phyloP scores from a whole-genome alignment of 2,329 filamentous ascomycete species.

The Colletotrichum aenigma region DNA sequence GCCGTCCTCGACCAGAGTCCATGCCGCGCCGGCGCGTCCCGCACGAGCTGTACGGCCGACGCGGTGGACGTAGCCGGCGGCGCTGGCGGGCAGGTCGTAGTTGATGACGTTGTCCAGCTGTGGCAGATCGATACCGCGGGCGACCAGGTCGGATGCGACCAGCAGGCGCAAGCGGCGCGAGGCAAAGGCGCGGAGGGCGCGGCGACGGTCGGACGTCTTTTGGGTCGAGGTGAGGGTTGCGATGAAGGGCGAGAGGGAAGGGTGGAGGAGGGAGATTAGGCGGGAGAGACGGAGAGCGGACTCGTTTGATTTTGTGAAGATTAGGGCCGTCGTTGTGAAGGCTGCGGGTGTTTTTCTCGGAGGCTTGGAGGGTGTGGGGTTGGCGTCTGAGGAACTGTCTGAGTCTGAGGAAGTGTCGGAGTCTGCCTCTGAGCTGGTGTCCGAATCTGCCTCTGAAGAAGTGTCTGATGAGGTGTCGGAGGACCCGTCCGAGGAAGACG shows the following conservation, averaged over 20 bases:
- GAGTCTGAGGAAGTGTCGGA: slow-evolving; percentile 38
- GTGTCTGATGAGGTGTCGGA: slow-evolving; percentile 38
- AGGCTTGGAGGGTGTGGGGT: slow-evolving; percentile 10
- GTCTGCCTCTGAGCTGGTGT: slow-evolving; percentile 34
- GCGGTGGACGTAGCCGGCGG: slow-evolving; percentile 87
- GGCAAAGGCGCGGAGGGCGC: slow-evolving; percentile 70
- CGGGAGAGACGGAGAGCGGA: slow-evolving; percentile 85
- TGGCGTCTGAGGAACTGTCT: slow-evolving; percentile 22
- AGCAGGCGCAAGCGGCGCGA: slow-evolving; percentile 71
- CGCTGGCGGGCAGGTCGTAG: slow-evolving; percentile 85
- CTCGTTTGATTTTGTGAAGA: slow-evolving; percentile 93
- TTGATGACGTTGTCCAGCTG: slow-evolving; percentile 86
- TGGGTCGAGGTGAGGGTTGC: slow-evolving; percentile 80
- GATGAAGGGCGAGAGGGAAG: slow-evolving; percentile 59
- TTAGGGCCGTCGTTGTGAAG: slow-evolving; percentile 60
- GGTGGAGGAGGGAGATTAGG: slow-evolving; percentile 72
- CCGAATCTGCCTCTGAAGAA: slow-evolving; percentile 26
- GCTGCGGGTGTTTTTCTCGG: neutral
- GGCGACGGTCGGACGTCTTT: slow-evolving; percentile 71
- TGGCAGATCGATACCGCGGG: slow-evolving; percentile 84
- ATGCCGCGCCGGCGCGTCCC: slow-evolving; percentile 75
- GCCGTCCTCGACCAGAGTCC: slow-evolving; percentile 82
- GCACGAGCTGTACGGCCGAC: slow-evolving; percentile 90
- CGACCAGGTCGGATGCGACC: slow-evolving; percentile 91
- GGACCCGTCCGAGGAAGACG: slow-evolving; percentile 30